Conservation (phyloP, 2,329 filamentous ascomycete species). For the Aspergillus floridensis region DNA sequence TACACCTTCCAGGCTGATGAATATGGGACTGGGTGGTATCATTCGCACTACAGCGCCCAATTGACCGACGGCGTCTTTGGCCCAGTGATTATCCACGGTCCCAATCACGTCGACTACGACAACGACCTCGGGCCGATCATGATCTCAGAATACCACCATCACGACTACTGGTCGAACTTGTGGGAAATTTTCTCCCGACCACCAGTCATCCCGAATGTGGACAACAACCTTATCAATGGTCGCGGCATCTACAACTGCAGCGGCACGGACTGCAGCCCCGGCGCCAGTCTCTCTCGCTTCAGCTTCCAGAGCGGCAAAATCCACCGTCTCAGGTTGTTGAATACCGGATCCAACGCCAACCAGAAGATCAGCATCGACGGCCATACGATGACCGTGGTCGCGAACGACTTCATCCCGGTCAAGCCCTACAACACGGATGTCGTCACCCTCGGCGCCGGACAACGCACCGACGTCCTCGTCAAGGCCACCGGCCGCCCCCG, state of each 20-base stretch:
- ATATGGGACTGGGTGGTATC: constrained; percentile 35
- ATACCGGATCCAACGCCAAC: constrained; percentile 36
- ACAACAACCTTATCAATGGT: not conserved
- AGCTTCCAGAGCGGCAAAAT: constrained; percentile 1
- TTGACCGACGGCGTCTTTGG: constrained; percentile 33
- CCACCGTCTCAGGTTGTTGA: constrained; percentile 45
- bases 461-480: constrained; percentile 31
- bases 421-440: constrained; percentile 62
- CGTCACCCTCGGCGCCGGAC: constrained; percentile 60
- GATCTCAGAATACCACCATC: constrained; percentile 25
- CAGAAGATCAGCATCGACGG: constrained; percentile 49
- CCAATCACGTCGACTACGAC: constrained; percentile 30
- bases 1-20: constrained; percentile 30
- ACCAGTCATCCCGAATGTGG: not conserved
- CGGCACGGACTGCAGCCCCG: not conserved
- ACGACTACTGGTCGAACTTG: not conserved
- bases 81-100: constrained; percentile 33
- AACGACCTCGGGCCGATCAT: constrained; percentile 30
- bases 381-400: constrained; percentile 63
- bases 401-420: constrained; percentile 62
- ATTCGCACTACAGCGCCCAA: constrained; percentile 31
- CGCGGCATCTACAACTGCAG: not conserved
- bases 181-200: not conserved
- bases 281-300: not conserved
- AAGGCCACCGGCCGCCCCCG: not conserved